Evolutionary conservation across 306 rosid genomes (phyloP).

Genomic region (Urtica urens): DNA sequence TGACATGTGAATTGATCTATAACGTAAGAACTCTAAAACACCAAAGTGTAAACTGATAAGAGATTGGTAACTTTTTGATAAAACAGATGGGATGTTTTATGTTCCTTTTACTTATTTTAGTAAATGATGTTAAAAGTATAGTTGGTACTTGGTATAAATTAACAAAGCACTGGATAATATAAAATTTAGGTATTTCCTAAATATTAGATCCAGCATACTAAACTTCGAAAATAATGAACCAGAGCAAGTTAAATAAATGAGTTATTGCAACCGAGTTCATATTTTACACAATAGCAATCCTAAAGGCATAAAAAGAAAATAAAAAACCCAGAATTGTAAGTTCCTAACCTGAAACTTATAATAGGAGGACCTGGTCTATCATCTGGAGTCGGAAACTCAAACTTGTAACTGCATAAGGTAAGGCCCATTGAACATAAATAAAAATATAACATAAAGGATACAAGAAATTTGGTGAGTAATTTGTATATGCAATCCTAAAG

Average conservation of each 20-base stretch:
- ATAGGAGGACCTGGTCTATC: conserved; percentile 99
- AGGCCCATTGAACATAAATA: conserved; percentile 12
- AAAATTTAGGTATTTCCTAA: no score
- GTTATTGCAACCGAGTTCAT: background rate
- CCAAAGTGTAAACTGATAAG: no score
- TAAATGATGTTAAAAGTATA: no score
- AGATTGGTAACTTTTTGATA: no score
- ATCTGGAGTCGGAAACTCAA: conserved; percentile 99
- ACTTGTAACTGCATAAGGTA: conserved; percentile 68
- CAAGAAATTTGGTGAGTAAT: background rate
- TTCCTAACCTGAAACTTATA: conserved; percentile 85
- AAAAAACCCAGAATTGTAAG: background rate
- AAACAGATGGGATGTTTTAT: no score
- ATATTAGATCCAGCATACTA: no score
- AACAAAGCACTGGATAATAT: no score
- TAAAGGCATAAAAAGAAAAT: background rate
- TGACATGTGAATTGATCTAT: no score
- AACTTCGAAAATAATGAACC: no score
- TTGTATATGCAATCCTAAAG: conserved; percentile 1
- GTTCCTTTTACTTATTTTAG: no score
- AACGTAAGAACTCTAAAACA: no score
- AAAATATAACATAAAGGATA: conserved; percentile 8
- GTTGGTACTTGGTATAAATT: no score
- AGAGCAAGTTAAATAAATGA: background rate
- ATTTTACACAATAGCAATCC: background rate